Evolutionary conservation across 2,329 filamentous ascomycete genomes (phyloP).

Genomic region (Alternaria incomplexa): DNA sequence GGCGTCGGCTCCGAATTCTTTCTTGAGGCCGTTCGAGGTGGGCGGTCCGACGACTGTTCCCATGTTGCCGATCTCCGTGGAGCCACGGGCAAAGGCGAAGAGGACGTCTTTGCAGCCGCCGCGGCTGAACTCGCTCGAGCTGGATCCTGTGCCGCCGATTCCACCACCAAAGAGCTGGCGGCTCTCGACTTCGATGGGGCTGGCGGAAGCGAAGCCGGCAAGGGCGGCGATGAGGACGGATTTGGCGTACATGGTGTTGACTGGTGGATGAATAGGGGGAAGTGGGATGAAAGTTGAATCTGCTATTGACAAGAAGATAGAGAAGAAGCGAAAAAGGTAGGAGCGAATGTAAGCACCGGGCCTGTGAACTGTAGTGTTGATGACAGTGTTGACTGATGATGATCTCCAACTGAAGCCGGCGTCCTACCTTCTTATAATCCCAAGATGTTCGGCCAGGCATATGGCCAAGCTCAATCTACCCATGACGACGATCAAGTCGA

Average conservation of each 20-base stretch:
- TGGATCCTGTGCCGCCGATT: conserved; percentile 25
- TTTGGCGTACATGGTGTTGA: conserved; percentile 33
- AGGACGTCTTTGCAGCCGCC: conserved; percentile 52
- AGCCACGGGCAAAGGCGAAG: conserved; percentile 58
- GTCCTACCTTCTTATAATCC: conserved; percentile 6
- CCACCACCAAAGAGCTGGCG: conserved; percentile 23
- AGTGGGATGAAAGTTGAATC: background rate
- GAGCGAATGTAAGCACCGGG: conserved; percentile 2
- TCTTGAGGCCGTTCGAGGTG: conserved; percentile 40
- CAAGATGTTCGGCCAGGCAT: background rate
- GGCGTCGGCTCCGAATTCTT: conserved; percentile 27
- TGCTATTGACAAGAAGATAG: background rate
- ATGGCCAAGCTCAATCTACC: background rate
- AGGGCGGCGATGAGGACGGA: conserved; percentile 30
- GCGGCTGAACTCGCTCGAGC: conserved; percentile 48
- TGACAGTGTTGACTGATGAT: conserved; percentile 5
- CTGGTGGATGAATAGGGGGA: background rate
- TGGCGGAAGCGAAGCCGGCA: conserved; percentile 25
- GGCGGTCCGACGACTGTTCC: conserved; percentile 44
- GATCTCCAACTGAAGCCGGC: background rate
- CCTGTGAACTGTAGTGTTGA: background rate
- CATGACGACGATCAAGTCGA: background rate
- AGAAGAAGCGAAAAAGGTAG: conserved; percentile 1
- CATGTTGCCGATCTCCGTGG: conserved; percentile 58
- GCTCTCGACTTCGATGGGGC: conserved; percentile 32